These are phyloP conservation scores for Thelonectria rubi DNA, from an alignment of 2,329 filamentous ascomycete genomes.

Conservation along the genomic window DNA sequence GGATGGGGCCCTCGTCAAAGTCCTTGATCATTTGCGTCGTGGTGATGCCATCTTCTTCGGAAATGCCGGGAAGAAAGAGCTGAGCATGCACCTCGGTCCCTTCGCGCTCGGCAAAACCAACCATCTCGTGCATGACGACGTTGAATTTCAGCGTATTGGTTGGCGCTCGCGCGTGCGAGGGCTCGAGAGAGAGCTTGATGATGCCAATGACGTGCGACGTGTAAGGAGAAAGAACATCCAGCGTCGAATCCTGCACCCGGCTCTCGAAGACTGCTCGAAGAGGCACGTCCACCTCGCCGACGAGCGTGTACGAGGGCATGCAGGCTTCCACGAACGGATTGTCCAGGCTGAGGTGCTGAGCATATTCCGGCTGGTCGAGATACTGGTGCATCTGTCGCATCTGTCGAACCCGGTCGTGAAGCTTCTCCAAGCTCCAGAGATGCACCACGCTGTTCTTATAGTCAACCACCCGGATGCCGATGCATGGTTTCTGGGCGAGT, in stretches of 20 bases:
- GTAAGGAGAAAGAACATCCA: slow-evolving; percentile 92
- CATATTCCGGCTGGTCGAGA: slow-evolving; percentile 92
- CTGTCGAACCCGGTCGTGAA: slow-evolving; percentile 83
- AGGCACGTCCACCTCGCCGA: slow-evolving; percentile 93
- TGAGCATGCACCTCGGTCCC: slow-evolving; percentile 96
- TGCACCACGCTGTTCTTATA: slow-evolving; percentile 87
- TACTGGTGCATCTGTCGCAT: slow-evolving; percentile 99
- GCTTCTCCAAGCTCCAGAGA: slow-evolving; percentile 93
- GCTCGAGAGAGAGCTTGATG: slow-evolving; percentile 88
- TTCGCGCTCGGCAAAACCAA: slow-evolving; percentile 94
- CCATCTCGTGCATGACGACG: slow-evolving; percentile 95
- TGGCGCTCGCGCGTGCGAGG: slow-evolving; percentile 90
- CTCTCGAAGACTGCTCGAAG: slow-evolving; percentile 93
- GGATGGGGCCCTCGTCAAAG: slow-evolving; percentile 91
- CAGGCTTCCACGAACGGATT: slow-evolving; percentile 93
- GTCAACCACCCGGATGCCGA: slow-evolving; percentile 89
- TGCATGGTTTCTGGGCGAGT: slow-evolving; percentile 84
- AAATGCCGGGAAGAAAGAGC: slow-evolving; percentile 92
- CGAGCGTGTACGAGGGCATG: slow-evolving; percentile 89
- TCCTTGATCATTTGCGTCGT: slow-evolving; percentile 94
- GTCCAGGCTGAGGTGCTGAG: slow-evolving; percentile 89
- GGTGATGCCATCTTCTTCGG: slow-evolving; percentile 89
- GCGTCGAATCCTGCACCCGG: slow-evolving; percentile 89
- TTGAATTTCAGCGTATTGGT: slow-evolving; percentile 97
- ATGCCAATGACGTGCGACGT: slow-evolving; percentile 92